Evolutionary conservation across 352 stramenopile genomes (phyloP), one percentile per base, ranked within the genome.

Genomic region (Globisporangium viniferum): DNA sequence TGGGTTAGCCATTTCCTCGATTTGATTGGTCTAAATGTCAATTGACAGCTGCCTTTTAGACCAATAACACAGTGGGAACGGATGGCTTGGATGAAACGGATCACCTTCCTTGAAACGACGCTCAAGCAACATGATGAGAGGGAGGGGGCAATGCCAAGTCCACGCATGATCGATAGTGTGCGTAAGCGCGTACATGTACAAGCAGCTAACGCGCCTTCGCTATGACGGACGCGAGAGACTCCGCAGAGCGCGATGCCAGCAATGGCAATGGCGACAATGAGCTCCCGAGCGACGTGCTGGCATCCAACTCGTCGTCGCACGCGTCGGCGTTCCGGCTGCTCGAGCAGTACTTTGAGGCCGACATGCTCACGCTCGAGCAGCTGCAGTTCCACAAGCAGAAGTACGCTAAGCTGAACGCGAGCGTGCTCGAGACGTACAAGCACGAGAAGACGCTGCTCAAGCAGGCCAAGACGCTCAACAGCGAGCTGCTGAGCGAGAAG

Each of bases 381-480:
- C 75, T 92, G 63, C 75, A 92, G 67, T 90, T 89, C 70, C 81
- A 94, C 75, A 95, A 95, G 71, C 78, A 89, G 14, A 92, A 90
- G 54, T 95, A 93, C 73, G 67, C 75, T 22, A 81, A 84, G 66
- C 73, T 95, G 35, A 84, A 92, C 58, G 78, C 76, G 27, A 87
- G 78, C 51, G 82, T 94, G 44, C 71, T 95, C 53, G 77, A 82
- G 22, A 94, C 86, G 44, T 94, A 94, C 73, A 88, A 89, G 53
- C 85, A 91, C 70, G 88, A 95, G 66, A 95, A 93, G 71, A 59
- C 80, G 63, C 66, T 96, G 53, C 76, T 95, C 14, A 88, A 89
- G 69, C 79, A 93, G 39, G 84, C 88, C 39, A 96, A 97, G 69
- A 68, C 82, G 49, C 84, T 96, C 46, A 95, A 95, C 71, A 86